Evolutionary conservation across 2,329 filamentous ascomycete genomes (phyloP).

Genomic region (Fusarium albosuccineum): DNA sequence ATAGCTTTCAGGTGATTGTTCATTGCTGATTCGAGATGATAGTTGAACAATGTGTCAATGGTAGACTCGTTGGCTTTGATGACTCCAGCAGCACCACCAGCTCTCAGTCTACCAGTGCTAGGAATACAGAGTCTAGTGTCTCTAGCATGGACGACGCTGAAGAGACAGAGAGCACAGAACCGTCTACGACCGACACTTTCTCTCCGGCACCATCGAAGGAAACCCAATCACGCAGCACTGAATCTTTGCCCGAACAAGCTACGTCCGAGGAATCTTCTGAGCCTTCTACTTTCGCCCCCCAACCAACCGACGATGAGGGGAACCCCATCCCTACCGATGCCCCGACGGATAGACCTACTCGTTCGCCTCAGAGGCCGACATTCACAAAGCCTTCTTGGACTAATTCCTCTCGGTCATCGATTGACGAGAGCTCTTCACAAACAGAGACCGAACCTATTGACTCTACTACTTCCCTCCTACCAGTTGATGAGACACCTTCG

Average conservation of each 20-base stretch:
- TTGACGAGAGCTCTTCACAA: too few species aligned
- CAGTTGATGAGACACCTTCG: too few species aligned
- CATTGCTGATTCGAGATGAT: neutral
- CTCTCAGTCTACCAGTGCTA: neutral
- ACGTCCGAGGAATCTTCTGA: neutral
- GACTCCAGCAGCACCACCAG: neutral
- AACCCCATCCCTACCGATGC: too few species aligned
- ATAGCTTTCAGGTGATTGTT: too few species aligned
- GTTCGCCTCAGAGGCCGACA: too few species aligned
- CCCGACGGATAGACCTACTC: too few species aligned
- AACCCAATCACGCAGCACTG: neutral
- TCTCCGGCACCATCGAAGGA: neutral
- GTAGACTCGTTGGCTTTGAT: constrained; percentile 4
- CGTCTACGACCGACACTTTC: neutral
- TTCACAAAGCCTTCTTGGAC: too few species aligned
- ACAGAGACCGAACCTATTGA: too few species aligned
- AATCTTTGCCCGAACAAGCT: neutral
- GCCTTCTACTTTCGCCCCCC: neutral
- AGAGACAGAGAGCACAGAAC: neutral
- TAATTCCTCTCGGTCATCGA: too few species aligned
- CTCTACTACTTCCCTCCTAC: too few species aligned
- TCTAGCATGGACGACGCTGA: neutral
- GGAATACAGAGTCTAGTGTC: neutral
- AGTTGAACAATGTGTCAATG: constrained; percentile 8
- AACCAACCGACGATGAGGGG: neutral